phyloP scores from a whole-genome alignment of 1,284 basidiomycete species.

The Filobasidium uniguttulatum region DNA sequence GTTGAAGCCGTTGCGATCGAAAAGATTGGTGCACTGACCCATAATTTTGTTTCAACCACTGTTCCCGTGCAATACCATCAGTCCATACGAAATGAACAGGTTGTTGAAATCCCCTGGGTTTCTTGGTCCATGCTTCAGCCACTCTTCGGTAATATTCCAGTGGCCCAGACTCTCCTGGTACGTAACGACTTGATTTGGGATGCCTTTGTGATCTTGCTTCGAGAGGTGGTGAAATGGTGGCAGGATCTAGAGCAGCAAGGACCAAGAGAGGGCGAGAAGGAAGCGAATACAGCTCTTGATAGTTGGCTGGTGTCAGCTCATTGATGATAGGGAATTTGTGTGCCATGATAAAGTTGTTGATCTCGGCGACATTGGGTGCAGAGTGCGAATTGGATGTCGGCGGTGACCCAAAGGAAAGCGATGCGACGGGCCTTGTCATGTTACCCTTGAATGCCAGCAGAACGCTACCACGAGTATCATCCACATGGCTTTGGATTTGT shows the following conservation, averaged over 20 bases:
- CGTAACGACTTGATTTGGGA: conserved; percentile 29
- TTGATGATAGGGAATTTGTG: conserved; percentile 56
- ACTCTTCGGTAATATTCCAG: conserved; percentile 41
- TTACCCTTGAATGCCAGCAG: conserved; percentile 65
- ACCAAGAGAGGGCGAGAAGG: conserved; percentile 59
- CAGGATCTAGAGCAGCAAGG: conserved; percentile 41
- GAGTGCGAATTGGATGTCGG: too few relatives aligned
- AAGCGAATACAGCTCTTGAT: conserved; percentile 65
- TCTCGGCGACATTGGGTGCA: not conserved
- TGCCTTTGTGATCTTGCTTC: conserved; percentile 20
- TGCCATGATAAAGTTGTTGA: conserved; percentile 45
- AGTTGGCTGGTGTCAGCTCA: conserved; percentile 59
- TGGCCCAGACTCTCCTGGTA: conserved; percentile 39
- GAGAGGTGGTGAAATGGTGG: too few relatives aligned
- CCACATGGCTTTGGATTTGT: conserved; percentile 45
- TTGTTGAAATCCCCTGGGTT: conserved; percentile 34
- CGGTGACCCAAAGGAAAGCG: conserved; percentile 26
- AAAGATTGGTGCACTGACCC: conserved; percentile 33
- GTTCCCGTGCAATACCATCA: conserved; percentile 61
- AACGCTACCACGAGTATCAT: conserved; percentile 41
- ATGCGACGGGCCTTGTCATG: conserved; percentile 22
- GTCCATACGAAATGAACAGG: conserved; percentile 75
- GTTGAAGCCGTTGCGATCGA: conserved; percentile 1
- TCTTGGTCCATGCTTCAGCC: conserved; percentile 50
- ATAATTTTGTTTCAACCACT: conserved; percentile 81